Base-by-base conservation (phyloP, 495 filamentous ascomycete genomes). In the Ramalina peruviana region DNA sequence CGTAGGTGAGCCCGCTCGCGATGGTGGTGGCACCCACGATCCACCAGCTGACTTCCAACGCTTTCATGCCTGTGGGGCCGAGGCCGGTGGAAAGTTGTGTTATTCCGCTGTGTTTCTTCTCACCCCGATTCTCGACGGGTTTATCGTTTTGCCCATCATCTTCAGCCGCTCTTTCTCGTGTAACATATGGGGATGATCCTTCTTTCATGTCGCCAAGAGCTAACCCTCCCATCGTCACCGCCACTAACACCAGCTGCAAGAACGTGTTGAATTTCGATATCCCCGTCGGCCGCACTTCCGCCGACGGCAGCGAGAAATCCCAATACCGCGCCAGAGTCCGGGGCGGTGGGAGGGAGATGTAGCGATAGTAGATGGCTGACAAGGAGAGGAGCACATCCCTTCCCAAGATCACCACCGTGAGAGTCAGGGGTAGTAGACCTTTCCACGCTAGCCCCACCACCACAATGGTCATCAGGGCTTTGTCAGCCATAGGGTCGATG, bases 401-500 rank as follows among this genome's bases (percentile, higher is more conserved):
- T 30, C 90, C 90, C 5, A 98, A 75, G 53, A 98, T 96, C 17
- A 96, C 79, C 4, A 74, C 74, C 1, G 88, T 89, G 1, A 97
- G 72, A 75, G 92, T 87, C 16, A 98, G 69, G 5, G 79, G 73
- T 0, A 85, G 13, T 2, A 19, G 9, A 4, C 9, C 89, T 50
- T 93, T 85, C 38, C 83, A 68, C 6, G 88, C 89, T 37, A 97
- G 62, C 51, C 81, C 84, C 6, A 88, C 81, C 0, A 89, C 90
- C 48, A 93, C 68, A 30, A 94, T 74, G 3, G 88, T 95, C 92
- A 98, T 97, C 52, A 97, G 71, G 11, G 79, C 78, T 71, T 97
- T 97, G 61, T 97, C 90, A 13, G 90, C 90, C 84, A 94, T 92
- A 11, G 90, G 90, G 58, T 97, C 90, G 48, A 98, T 88, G 30